Evolutionary conservation across 306 rosid genomes (phyloP).

Genomic region (Biancaea sappan): DNA sequence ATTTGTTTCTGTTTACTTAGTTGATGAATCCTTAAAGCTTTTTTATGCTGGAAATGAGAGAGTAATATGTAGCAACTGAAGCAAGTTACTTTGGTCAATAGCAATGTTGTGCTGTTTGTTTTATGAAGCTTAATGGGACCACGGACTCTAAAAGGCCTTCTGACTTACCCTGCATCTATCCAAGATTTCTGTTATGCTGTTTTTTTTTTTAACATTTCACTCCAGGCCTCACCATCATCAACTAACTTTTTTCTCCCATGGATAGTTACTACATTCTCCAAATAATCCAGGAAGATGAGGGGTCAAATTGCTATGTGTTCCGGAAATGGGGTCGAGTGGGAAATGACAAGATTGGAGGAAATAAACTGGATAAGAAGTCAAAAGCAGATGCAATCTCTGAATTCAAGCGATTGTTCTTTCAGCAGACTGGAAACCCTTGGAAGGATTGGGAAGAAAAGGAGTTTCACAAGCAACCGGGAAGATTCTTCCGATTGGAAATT

Average conservation of each 20-base stretch:
- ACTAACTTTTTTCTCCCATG: conserved; percentile 37
- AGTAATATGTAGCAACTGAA: conserved; percentile 1
- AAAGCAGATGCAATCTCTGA: conserved; percentile 75
- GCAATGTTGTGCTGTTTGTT: background rate
- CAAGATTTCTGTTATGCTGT: background rate
- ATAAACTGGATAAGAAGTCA: conserved; percentile 68
- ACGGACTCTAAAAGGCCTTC: conserved; percentile 7
- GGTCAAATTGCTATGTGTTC: conserved; percentile 74
- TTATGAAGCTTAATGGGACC: conserved; percentile 14
- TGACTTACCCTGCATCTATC: no score
- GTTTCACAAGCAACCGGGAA: conserved; percentile 92
- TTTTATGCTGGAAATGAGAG: background rate
- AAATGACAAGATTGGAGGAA: conserved; percentile 87
- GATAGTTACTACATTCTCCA: conserved; percentile 87
- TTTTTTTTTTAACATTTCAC: background rate
- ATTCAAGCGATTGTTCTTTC: conserved; percentile 84
- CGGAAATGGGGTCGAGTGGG: conserved; percentile 99
- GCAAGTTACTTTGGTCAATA: background rate
- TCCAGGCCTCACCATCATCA: background rate
- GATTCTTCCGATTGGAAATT: conserved; percentile 93
- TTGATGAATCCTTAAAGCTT: background rate
- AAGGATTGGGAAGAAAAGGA: conserved; percentile 93
- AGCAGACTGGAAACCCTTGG: conserved; percentile 97
- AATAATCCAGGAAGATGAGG: conserved; percentile 87
- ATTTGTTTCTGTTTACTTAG: background rate